Base-by-base conservation (phyloP, 2,329 filamentous ascomycete genomes). In the Cladophialophora yegresii region DNA sequence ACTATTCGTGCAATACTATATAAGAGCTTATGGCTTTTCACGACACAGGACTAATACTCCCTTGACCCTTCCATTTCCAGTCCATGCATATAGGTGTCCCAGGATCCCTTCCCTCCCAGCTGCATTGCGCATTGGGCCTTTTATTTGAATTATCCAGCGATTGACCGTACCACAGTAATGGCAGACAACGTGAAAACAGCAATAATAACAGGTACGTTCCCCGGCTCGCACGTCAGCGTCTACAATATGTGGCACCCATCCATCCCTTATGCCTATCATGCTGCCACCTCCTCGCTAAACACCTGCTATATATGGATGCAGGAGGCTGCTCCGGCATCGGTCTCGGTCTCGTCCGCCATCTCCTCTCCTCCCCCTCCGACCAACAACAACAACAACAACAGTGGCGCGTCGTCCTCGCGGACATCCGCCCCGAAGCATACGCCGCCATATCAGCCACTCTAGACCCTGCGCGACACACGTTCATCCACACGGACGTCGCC, bases 261-360 rank as follows among this genome's bases (percentile, higher is more conserved):
- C 26, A 28, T 28, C 26, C 6, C 26, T 6, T 28, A 28, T 28
- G 26, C 6, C 26, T 28, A 28, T 28, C n/a, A 6, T 28, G 26
- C 3, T 16, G n/a, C 22, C 49, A 53, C 22, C 6, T 10, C 20
- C 22, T 10, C 12, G 28, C 54, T 56, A 43, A 43, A 40, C 28
- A 51, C 28, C 32, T 58, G 16, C 40, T 26, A 12, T 22, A 2
- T 13, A 33, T 32, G n/a, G n/a, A n/a, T n/a, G 65, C 61, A 81
- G 84, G 85, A 55, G 83, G 83, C 62, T 84, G 83, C 0, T 85
- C 84, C 2, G 86, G 86, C 16, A 88, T 88, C 59, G 85, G 85
- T 33, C 79, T 86, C 13, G 83, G 83, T 60, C 86, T 85, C 0
- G 78, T 81, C 7, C 73, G 80, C 8, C 75, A 83, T 1, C 79